These are phyloP conservation scores for Colletotrichum truncatum DNA, from an alignment of 2,329 filamentous ascomycete genomes.

Conservation along the genomic window DNA sequence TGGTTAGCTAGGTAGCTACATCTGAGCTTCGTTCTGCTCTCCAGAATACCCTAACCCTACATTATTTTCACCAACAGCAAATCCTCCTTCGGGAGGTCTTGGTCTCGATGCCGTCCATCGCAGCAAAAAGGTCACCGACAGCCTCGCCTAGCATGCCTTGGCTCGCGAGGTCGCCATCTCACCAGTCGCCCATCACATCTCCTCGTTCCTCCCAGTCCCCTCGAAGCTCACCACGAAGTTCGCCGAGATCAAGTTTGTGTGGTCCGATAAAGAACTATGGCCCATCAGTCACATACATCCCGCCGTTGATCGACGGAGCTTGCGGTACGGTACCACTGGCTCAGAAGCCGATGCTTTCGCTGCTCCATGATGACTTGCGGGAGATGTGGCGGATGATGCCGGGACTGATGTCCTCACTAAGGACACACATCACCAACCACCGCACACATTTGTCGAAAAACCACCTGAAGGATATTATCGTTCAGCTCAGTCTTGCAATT, in stretches of 20 bases:
- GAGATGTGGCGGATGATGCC: slow-evolving; percentile 32
- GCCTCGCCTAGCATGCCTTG: slow-evolving; percentile 22
- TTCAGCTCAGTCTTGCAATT: slow-evolving; percentile 36
- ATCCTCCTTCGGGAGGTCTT: neutral
- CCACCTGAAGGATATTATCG: slow-evolving; percentile 33
- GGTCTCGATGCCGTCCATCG: slow-evolving; percentile 29
- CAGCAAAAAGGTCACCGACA: slow-evolving; percentile 21
- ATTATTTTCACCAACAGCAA: no score
- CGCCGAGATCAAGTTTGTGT: slow-evolving; percentile 17
- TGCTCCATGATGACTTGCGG: slow-evolving; percentile 36
- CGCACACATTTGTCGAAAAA: slow-evolving; percentile 31
- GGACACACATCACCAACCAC: slow-evolving; percentile 29
- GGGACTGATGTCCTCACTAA: slow-evolving; percentile 33
- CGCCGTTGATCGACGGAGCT: slow-evolving; percentile 45
- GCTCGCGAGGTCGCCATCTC: slow-evolving; percentile 29
- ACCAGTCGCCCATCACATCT: slow-evolving; percentile 22
- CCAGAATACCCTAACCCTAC: no score
- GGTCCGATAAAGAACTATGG: slow-evolving; percentile 27
- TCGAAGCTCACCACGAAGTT: slow-evolving; percentile 15
- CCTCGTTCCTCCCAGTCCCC: slow-evolving; percentile 4
- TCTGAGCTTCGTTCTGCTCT: no score
- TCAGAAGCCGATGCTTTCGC: slow-evolving; percentile 33
- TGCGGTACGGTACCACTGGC: slow-evolving; percentile 42
- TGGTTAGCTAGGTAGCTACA: neutral
- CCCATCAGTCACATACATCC: slow-evolving; percentile 42